A percentile compares a stretch with the other conserved stretches of the same genome.
phyloP scores from a whole-genome alignment of 2,329 filamentous ascomycete species.

The Coniochaeta prunicola region DNA sequence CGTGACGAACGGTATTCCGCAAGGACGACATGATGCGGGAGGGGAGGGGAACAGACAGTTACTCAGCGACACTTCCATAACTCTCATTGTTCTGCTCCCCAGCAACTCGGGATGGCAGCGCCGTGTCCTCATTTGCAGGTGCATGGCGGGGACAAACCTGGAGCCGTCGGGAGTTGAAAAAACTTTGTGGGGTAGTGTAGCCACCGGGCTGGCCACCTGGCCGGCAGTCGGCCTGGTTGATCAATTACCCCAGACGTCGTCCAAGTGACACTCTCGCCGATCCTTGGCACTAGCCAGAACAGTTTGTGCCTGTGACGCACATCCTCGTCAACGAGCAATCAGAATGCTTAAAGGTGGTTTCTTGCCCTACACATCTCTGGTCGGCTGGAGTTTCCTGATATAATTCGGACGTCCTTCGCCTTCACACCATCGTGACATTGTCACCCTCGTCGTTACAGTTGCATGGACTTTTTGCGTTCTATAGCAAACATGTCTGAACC shows the following conservation, averaged over 20 bases:
- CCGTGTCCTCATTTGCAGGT: neutral
- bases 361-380: neutral
- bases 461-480: neutral
- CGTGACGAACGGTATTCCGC: no score
- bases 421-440: neutral
- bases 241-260: neutral
- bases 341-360: neutral
- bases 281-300: neutral
- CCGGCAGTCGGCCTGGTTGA: neutral
- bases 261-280: neutral
- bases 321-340: neutral
- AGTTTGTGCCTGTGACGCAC: neutral
- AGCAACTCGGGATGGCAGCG: neutral
- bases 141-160: neutral
- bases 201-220: neutral
- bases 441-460: neutral
- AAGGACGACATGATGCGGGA: no score
- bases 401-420: neutral
- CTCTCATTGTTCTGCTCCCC: neutral
- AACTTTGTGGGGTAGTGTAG: neutral
- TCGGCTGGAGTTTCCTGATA: neutral
- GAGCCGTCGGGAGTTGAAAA: neutral
- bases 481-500: neutral
- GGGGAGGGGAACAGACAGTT: neutral
- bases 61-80: neutral